These are phyloP conservation scores for Mycena latifolia DNA, from an alignment of 768 basidiomycete species.

Conservation along the genomic window DNA sequence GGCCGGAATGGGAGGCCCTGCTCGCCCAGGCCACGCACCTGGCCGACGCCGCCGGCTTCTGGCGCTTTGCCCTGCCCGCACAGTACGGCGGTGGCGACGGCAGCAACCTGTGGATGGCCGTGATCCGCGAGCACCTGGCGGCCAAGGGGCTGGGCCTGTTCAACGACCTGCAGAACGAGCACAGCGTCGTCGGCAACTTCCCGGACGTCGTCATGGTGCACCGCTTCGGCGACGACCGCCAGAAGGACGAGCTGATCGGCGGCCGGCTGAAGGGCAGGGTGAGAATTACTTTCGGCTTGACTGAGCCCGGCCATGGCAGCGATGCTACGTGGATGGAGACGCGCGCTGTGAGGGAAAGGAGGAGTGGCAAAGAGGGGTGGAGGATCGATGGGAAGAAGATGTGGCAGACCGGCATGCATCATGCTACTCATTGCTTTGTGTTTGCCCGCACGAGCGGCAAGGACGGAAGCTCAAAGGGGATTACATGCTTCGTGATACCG, in stretches of 20 bases:
- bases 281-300: conserved; percentile 27
- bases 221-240: conserved; percentile 21
- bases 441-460: conserved; percentile 31
- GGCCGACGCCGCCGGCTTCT: conserved; percentile 29
- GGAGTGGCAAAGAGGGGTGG: conserved; percentile 16
- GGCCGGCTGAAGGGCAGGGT: conserved; percentile 24
- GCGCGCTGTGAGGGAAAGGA: conserved; percentile 20
- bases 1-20: conserved; percentile 28
- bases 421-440: conserved; percentile 29
- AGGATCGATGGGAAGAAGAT: conserved; percentile 28
- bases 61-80: conserved; percentile 26
- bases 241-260: conserved; percentile 31
- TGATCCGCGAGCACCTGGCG: conserved; percentile 29
- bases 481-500: conserved; percentile 29
- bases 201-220: conserved; percentile 30
- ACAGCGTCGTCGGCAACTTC: conserved; percentile 30
- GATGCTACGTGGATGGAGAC: conserved; percentile 32
- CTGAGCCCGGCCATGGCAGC: conserved; percentile 28
- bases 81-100: conserved; percentile 26
- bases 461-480: conserved; percentile 24
- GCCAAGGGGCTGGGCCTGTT: conserved; percentile 25
- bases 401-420: conserved; percentile 29
- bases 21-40: conserved; percentile 19
- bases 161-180: conserved; percentile 32
- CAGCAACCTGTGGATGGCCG: conserved; percentile 28